Evolutionary conservation across 2,329 filamentous ascomycete genomes (phyloP).

Genomic region (Aureobasidium sp.): DNA sequence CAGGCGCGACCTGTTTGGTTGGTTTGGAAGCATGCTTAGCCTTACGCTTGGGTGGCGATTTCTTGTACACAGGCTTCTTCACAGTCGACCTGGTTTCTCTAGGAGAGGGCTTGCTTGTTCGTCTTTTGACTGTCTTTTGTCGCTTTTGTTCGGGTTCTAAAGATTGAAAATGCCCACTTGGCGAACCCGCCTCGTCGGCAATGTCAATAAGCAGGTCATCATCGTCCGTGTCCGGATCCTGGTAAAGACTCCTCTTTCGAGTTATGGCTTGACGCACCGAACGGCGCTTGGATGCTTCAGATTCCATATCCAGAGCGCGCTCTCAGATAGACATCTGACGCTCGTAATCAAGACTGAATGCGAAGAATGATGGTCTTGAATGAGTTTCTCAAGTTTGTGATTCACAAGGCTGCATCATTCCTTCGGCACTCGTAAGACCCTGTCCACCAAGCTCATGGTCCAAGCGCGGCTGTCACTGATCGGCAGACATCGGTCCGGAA

Average conservation of each 20-base stretch:
- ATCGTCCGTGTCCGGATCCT: slow-evolving; percentile 32
- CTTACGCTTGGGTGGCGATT: slow-evolving; percentile 17
- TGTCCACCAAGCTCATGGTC: background rate
- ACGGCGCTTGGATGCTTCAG: slow-evolving; percentile 25
- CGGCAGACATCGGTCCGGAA: background rate
- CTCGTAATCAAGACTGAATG: background rate
- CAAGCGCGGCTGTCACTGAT: too few species aligned
- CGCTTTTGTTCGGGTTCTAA: background rate
- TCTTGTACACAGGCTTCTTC: slow-evolving; percentile 3
- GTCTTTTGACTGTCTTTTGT: background rate
- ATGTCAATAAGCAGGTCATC: slow-evolving; percentile 27
- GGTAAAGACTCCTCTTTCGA: slow-evolving; percentile 30
- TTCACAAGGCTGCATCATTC: slow-evolving; percentile 1
- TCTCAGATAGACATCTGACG: background rate
- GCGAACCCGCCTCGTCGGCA: background rate
- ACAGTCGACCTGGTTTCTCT: slow-evolving; percentile 13
- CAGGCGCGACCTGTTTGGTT: slow-evolving; percentile 19
- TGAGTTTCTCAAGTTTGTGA: background rate
- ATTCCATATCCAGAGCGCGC: background rate
- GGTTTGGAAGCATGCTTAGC: slow-evolving; percentile 23
- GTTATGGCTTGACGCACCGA: slow-evolving; percentile 28
- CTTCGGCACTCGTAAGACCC: background rate
- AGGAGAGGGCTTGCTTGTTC: slow-evolving; percentile 9
- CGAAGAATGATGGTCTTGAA: background rate
- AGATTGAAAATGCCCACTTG: background rate